Conservation (phyloP, 306 rosid genomes). For the Erythrophleum fordii region DNA sequence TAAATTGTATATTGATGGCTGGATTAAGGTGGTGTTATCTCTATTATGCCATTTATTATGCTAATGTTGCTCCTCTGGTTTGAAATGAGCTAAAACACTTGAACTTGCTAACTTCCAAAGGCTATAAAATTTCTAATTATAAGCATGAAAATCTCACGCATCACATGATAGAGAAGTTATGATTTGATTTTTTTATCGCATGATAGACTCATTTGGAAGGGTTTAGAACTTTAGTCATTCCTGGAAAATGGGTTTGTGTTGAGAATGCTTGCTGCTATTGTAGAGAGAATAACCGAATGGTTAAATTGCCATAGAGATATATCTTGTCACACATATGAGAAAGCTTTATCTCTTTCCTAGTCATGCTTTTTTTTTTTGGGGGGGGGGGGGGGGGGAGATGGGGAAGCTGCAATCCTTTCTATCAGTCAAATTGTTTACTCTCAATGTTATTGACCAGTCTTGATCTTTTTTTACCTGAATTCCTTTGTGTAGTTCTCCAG, state of each 20-base stretch:
- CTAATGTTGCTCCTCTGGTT: background rate
- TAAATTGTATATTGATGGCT: constrained; percentile 10
- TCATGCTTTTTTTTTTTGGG: too few relatives aligned
- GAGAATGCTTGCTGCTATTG: background rate
- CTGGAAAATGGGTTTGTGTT: background rate
- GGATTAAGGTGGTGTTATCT: background rate
- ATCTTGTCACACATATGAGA: too few relatives aligned
- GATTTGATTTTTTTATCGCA: background rate
- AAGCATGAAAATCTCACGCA: background rate
- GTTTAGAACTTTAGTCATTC: background rate
- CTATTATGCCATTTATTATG: background rate
- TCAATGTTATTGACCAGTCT: background rate
- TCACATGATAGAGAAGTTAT: background rate
- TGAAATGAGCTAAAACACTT: background rate
- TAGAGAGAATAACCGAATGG: background rate
- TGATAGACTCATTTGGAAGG: background rate
- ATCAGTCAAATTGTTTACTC: too few relatives aligned
- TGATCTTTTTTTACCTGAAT: background rate
- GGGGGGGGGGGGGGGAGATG: too few relatives aligned
- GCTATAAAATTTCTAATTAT: background rate
- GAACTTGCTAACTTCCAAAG: background rate
- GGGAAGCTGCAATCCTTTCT: too few relatives aligned
- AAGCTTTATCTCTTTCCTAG: too few relatives aligned
- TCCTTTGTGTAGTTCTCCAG: background rate
- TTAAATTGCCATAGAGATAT: background rate